These are phyloP conservation scores for Entomophthora muscae DNA, from an alignment of 371 early-diverging fungal species.

Conservation along the genomic window DNA sequence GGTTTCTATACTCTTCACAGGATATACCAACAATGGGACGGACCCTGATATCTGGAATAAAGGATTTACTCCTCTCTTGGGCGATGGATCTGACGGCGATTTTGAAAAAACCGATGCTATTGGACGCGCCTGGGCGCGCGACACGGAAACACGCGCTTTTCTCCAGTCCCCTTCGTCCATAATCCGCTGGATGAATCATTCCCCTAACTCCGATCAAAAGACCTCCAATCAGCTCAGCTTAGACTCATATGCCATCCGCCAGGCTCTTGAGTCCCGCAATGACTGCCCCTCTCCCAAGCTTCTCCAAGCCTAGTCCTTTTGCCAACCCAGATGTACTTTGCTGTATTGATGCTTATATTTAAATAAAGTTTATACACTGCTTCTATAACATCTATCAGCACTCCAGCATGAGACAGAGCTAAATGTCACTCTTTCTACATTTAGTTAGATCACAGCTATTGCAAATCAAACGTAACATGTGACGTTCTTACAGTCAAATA, in stretches of 20 bases:
- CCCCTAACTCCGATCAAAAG: neutral
- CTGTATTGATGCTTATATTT: too few species aligned
- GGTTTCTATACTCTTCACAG: neutral
- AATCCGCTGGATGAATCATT: constrained; percentile 4
- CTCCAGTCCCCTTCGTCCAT: constrained; percentile 8
- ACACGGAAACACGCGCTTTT: constrained; percentile 5
- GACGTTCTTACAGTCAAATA: too few species aligned
- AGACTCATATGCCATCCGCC: neutral
- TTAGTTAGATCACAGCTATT: too few species aligned
- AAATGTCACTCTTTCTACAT: too few species aligned
- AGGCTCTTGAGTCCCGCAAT: neutral
- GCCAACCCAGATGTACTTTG: too few species aligned
- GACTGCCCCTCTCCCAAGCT: neutral
- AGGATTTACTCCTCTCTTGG: neutral
- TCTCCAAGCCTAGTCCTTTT: too few species aligned
- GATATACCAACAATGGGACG: neutral
- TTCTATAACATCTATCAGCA: too few species aligned
- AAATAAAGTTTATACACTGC: too few species aligned
- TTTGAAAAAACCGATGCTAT: neutral
- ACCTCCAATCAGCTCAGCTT: neutral
- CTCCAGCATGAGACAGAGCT: too few species aligned
- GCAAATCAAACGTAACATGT: too few species aligned
- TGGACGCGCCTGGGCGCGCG: neutral
- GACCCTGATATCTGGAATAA: neutral
- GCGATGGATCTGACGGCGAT: neutral